Conservation (phyloP, 192 early-diverging fungal species). For the Rhizophagus sp. region DNA sequence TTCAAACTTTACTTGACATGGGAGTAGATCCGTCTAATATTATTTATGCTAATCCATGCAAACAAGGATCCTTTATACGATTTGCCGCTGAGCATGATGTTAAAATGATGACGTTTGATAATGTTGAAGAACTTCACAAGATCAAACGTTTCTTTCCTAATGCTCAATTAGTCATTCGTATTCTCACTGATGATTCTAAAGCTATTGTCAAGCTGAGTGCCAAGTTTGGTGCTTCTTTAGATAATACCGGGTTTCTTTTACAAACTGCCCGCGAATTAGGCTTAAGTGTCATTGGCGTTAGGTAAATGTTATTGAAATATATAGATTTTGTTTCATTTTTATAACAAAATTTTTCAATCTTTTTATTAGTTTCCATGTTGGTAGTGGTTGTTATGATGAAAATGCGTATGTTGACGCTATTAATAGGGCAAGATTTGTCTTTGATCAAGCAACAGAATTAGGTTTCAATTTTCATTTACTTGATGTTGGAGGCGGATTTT, state of each 20-base stretch:
- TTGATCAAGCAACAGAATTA: slow-evolving; percentile 78
- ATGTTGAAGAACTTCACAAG: slow-evolving; percentile 96
- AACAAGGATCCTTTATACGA: slow-evolving; percentile 92
- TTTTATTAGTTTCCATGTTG: slow-evolving; percentile 88
- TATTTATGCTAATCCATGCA: slow-evolving; percentile 99
- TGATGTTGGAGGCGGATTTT: slow-evolving; percentile 96
- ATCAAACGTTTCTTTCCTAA: slow-evolving; percentile 79
- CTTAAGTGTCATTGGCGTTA: slow-evolving; percentile 87
- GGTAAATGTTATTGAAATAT: slow-evolving; percentile 12
- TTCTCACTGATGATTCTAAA: slow-evolving; percentile 93
- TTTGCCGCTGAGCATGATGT: slow-evolving; percentile 79
- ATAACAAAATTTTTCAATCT: neutral
- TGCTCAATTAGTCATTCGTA: slow-evolving; percentile 89
- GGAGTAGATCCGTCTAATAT: slow-evolving; percentile 76
- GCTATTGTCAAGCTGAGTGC: slow-evolving; percentile 89
- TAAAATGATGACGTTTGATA: slow-evolving; percentile 97
- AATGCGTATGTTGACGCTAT: slow-evolving; percentile 91
- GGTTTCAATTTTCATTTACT: slow-evolving; percentile 78
- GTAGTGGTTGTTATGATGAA: slow-evolving; percentile 90
- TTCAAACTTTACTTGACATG: slow-evolving; percentile 73
- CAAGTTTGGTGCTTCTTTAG: slow-evolving; percentile 94
- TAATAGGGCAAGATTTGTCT: slow-evolving; percentile 76
- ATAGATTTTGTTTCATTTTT: slow-evolving; percentile 2
- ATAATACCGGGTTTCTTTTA: slow-evolving; percentile 67
- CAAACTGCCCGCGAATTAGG: slow-evolving; percentile 74